These are phyloP conservation scores for Blumeria hordei DNA, from an alignment of 2,329 filamentous ascomycete species.

Conservation along the genomic window DNA sequence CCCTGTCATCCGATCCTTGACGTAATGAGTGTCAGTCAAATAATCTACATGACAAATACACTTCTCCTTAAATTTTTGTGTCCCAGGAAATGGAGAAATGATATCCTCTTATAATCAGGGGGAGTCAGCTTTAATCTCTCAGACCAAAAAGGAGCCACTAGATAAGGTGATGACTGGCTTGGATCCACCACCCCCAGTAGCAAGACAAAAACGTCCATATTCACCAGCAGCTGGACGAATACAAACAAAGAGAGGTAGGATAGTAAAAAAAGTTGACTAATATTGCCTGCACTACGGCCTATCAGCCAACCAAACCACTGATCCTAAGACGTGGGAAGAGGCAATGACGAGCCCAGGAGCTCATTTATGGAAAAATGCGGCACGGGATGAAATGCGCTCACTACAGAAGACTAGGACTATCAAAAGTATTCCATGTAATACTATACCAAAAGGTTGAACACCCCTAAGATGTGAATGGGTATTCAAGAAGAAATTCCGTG, in stretches of 20 bases:
- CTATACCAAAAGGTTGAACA: not conserved
- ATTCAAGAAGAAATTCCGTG: not conserved
- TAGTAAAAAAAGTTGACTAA: not conserved
- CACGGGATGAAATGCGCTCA: not conserved
- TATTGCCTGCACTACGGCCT: not conserved
- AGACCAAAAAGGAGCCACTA: too few species aligned
- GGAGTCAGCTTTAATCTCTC: too few species aligned
- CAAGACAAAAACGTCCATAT: not conserved
- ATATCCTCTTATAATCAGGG: too few species aligned
- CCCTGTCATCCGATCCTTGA: too few species aligned
- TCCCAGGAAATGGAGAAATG: too few species aligned
- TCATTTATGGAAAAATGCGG: not conserved
- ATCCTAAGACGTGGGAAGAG: not conserved
- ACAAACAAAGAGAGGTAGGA: not conserved
- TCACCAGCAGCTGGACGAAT: not conserved
- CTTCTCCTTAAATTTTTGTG: too few species aligned
- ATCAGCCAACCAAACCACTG: not conserved
- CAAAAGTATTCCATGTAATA: not conserved
- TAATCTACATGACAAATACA: too few species aligned
- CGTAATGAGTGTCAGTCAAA: too few species aligned
- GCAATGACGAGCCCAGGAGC: not conserved
- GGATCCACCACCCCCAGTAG: not conserved
- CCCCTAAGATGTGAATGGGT: not conserved
- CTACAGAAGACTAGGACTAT: not conserved
- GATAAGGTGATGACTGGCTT: not conserved